Percentiles rank a stretch among this genome's conserved stretches.
Evolutionary conservation across 116 monocot genomes (phyloP).

Genomic region (Zostera marina): DNA sequence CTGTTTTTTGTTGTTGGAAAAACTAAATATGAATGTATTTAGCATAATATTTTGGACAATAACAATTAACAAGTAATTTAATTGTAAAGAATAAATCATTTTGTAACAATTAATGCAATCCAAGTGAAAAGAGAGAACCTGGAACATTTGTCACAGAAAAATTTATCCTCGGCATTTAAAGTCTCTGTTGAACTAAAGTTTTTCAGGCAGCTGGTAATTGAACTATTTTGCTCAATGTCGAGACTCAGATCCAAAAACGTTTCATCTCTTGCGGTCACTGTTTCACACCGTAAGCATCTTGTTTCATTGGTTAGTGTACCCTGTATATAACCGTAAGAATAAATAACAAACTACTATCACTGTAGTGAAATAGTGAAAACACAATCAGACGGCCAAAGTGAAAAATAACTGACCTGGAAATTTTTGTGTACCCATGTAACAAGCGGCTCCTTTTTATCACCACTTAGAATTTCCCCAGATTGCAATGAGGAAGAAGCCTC

Average conservation of each 20-base stretch:
- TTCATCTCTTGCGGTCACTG: constrained; percentile 89
- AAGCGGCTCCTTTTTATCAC: constrained; percentile 47
- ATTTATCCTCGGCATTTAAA: constrained; percentile 88
- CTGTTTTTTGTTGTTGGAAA: neutral
- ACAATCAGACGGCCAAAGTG: neutral
- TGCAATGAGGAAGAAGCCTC: constrained; percentile 15
- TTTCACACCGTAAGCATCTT: constrained; percentile 77
- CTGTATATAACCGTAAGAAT: constrained; percentile 15
- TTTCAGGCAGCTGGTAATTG: constrained; percentile 80
- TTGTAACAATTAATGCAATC: neutral
- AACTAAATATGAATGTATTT: neutral
- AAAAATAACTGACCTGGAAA: constrained; percentile 55
- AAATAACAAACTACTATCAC: neutral
- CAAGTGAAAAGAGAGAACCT: constrained; percentile 21
- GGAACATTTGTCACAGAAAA: constrained; percentile 93
- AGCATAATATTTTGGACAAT: neutral
- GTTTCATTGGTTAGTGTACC: constrained; percentile 89
- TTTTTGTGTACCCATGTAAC: constrained; percentile 77
- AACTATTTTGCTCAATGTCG: constrained; percentile 90
- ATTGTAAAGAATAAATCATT: neutral
- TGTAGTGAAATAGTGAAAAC: neutral
- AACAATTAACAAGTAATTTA: neutral
- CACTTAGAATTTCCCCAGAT: constrained; percentile 46
- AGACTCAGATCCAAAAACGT: constrained; percentile 79
- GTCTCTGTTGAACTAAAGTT: constrained; percentile 91